phyloP scores from a whole-genome alignment of 495 filamentous ascomycete species.

The Neurospora tetraspora region DNA sequence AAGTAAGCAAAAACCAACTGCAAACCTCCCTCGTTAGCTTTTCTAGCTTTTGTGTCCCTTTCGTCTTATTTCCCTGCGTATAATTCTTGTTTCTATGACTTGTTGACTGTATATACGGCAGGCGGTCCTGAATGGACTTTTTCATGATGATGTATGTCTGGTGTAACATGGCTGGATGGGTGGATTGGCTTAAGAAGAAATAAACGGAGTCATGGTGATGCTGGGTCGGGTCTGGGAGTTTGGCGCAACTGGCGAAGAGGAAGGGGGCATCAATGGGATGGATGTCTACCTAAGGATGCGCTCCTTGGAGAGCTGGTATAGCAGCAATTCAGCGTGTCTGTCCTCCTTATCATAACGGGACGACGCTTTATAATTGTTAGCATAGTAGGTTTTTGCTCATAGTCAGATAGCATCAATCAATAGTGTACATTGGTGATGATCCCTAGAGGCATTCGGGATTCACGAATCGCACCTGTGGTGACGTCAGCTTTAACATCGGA shows the following conservation, averaged over 20 bases:
- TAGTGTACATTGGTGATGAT: neutral
- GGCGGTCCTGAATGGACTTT: neutral
- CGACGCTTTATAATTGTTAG: neutral
- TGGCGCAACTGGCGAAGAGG: neutral
- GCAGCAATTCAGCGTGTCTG: neutral
- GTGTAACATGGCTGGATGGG: neutral
- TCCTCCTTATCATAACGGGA: neutral
- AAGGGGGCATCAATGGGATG: neutral
- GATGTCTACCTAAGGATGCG: neutral
- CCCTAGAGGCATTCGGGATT: neutral
- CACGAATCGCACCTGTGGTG: neutral
- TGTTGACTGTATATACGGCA: neutral
- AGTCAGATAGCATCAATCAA: neutral
- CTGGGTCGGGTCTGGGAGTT: neutral
- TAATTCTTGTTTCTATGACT: neutral
- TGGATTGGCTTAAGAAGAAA: neutral
- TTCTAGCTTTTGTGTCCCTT: neutral
- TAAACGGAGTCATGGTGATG: neutral
- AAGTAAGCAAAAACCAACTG: slow-evolving; percentile 15
- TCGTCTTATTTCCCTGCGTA: neutral
- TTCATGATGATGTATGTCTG: neutral
- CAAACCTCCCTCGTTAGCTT: neutral
- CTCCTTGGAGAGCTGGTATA: neutral
- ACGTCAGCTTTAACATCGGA: neutral
- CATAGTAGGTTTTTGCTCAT: neutral